Base-by-base conservation (phyloP, 371 early-diverging fungal species). In the Mortierella sp. region DNA sequence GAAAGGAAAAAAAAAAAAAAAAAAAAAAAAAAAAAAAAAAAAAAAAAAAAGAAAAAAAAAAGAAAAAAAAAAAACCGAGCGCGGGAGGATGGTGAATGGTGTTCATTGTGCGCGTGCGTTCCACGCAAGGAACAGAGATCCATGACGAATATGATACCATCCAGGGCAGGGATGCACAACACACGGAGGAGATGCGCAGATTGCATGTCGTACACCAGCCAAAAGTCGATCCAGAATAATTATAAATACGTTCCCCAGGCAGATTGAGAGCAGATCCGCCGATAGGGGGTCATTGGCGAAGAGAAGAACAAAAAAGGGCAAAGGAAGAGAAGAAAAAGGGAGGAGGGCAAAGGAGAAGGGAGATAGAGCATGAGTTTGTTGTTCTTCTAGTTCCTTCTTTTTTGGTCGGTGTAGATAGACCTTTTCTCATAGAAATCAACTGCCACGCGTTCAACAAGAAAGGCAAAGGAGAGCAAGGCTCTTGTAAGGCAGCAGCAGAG, bases 171-270 rank as follows among this genome's bases (percentile, higher is more conserved):
- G 3, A 9, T 37, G 37, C 37, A 37, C 37, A 37, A 73, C n/a
- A 53, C 25, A 30, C 23, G 57, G 57, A 28, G 44, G 55, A 28
- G 53, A 62, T 44, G 19, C 25, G 16, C 4, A 66, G 50, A 58
- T 12, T 19, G 25, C 30, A 11, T 23, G 44, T 30, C 28, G 12
- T 23, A 56, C 29, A 25, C 16, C 58, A 47, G 37, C 37, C 37
- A 37, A 37, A n/a, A 37, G 37, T 37, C 37, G 37, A 37, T 37
- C 37, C 37, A 37, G 23, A 11, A 37, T 59, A 68, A 4, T 21
- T 46, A 18, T 7, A 29, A 19, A 16, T 19, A 21, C 7, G 30
- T 19, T 44, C 16, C 43, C 23, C 26, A 7, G 18, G 18, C n/a
- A 72, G 19, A 15, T 12, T 5, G 9, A 5, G 37, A 37, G 37